Evolutionary conservation across 805 yeast genomes (phyloP).

Genomic region (Kurtzmaniella cleridarum): DNA sequence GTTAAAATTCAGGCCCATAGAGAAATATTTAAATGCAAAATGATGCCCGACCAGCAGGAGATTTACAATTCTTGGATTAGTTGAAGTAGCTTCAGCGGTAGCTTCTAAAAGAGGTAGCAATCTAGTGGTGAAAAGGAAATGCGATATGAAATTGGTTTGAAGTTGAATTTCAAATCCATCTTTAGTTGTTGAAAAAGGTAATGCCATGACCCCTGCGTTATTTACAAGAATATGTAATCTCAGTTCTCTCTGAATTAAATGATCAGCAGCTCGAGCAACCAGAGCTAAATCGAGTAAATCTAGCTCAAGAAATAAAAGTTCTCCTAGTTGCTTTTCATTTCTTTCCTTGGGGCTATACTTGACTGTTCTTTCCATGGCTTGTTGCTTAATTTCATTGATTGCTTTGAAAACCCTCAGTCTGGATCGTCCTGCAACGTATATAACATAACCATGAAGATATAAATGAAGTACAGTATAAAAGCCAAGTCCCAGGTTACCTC

Average conservation of each 20-base stretch:
- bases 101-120: conserved; percentile 49
- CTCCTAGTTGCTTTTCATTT: conserved; percentile 26
- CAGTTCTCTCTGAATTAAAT: conserved; percentile 42
- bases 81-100: conserved; percentile 21
- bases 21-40: conserved; percentile 44
- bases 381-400: conserved; percentile 47
- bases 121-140: conserved; percentile 61
- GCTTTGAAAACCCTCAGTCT: conserved; percentile 51
- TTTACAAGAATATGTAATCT: conserved; percentile 58
- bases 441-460: conserved; percentile 70
- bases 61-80: conserved; percentile 52
- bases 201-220: conserved; percentile 78
- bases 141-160: conserved; percentile 75
- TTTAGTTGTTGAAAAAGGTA: conserved; percentile 59
- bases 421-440: conserved; percentile 72
- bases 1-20: conserved; percentile 45
- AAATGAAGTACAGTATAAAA: conserved; percentile 70
- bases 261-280: conserved; percentile 39
- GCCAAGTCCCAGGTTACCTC: conserved; percentile 81
- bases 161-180: conserved; percentile 76
- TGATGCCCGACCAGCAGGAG: conserved; percentile 64
- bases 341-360: conserved; percentile 13
- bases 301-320: conserved; percentile 31
- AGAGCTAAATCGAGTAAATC: conserved; percentile 30
- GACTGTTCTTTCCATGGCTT: conserved; percentile 37